Evolutionary conservation across 768 basidiomycete genomes (phyloP).

Genomic region (Thelephora ganbajun): DNA sequence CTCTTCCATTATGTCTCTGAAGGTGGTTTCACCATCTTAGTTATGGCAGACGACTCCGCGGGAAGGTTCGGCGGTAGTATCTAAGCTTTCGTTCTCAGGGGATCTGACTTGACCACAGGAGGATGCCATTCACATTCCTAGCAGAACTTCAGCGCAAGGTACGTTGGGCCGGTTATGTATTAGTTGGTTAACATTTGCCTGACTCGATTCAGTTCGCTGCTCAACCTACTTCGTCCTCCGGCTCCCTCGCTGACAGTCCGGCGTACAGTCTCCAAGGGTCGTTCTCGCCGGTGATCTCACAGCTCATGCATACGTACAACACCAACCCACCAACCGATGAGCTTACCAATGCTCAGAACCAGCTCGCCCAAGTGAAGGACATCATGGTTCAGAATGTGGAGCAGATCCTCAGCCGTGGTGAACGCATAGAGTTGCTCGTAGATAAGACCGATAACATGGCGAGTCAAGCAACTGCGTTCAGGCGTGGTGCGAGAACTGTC

Average conservation of each 20-base stretch:
- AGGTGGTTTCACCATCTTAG: constrained; percentile 74
- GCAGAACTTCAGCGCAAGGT: constrained; percentile 74
- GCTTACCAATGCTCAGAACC: constrained; percentile 77
- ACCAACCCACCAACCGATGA: constrained; percentile 82
- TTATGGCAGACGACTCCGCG: constrained; percentile 89
- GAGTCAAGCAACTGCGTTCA: constrained; percentile 86
- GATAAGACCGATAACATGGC: constrained; percentile 97
- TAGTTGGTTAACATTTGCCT: not conserved
- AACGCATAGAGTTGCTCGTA: constrained; percentile 88
- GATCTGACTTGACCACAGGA: constrained; percentile 24
- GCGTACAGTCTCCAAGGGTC: constrained; percentile 57
- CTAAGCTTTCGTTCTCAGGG: not conserved
- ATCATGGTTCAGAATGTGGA: constrained; percentile 99
- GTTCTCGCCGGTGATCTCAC: constrained; percentile 55
- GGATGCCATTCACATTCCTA: constrained; percentile 92
- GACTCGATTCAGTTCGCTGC: constrained; percentile 35
- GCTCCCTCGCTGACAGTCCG: constrained; percentile 29
- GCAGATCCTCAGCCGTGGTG: constrained; percentile 86
- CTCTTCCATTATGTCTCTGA: constrained; percentile 91
- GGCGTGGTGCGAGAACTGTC: constrained; percentile 74
- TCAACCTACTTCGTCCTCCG: constrained; percentile 46
- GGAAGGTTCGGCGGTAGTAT: constrained; percentile 46
- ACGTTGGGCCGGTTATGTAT: constrained; percentile 7
- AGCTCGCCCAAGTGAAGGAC: constrained; percentile 83
- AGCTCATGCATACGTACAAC: constrained; percentile 79